These are phyloP conservation scores for Acanthamoeba rhysodes DNA, from an alignment of 208 protist genomes.

Conservation along the genomic window DNA sequence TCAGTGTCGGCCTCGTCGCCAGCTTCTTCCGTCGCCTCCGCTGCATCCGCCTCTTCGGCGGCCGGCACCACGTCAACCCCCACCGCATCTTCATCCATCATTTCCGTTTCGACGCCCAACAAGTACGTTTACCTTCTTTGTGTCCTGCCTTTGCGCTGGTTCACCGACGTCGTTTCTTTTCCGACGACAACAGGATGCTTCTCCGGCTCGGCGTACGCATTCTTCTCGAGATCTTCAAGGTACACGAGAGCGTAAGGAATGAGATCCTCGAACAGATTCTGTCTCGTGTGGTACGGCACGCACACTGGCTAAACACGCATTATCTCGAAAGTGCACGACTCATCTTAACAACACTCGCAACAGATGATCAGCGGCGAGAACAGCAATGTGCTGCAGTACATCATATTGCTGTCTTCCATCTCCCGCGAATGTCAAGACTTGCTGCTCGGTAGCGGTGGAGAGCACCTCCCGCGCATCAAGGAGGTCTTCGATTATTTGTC, in stretches of 20 bases:
- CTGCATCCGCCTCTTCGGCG: neutral
- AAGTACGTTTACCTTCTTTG: neutral
- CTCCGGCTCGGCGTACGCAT: conserved; percentile 25
- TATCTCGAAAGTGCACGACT: neutral
- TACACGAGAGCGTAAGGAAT: conserved; percentile 50
- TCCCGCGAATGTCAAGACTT: conserved; percentile 54
- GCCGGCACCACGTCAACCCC: neutral
- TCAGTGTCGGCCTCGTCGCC: conserved; percentile 28
- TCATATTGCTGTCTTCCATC: conserved; percentile 52
- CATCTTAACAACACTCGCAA: neutral
- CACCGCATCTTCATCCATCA: neutral
- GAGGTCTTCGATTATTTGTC: conserved; percentile 75
- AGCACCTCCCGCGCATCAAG: conserved; percentile 67
- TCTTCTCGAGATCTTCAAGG: conserved; percentile 64
- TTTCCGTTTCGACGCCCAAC: conserved; percentile 34
- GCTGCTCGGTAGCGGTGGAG: conserved; percentile 55
- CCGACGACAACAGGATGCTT: neutral
- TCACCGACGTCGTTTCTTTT: neutral
- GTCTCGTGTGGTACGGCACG: conserved; percentile 52
- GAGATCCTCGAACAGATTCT: conserved; percentile 76
- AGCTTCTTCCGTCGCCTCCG: neutral
- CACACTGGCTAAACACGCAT: neutral
- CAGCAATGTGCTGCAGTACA: conserved; percentile 66
- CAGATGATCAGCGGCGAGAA: conserved; percentile 74
- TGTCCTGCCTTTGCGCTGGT: neutral